Percentiles rank a stretch among this genome's conserved stretches.
Evolutionary conservation across 2,329 filamentous ascomycete genomes (phyloP).

Genomic region (Pezicula carpinea): DNA sequence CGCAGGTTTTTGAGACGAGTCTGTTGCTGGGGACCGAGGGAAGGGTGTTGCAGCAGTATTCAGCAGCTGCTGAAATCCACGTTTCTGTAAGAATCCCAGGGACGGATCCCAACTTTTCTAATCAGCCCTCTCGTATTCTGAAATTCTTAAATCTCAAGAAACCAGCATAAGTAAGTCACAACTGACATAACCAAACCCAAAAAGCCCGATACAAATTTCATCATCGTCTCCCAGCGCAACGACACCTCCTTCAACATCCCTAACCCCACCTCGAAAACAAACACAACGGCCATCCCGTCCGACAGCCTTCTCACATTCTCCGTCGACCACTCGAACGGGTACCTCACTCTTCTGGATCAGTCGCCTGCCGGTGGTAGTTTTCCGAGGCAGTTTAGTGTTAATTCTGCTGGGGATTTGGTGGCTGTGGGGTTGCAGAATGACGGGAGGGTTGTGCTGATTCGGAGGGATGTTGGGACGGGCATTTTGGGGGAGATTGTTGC

Average conservation of each 20-base stretch:
- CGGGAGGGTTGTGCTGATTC: neutral
- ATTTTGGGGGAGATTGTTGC: constrained; percentile 21
- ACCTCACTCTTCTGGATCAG: neutral
- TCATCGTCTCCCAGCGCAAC: too few relatives aligned
- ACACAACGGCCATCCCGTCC: neutral
- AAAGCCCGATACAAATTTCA: too few relatives aligned
- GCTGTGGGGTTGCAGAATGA: neutral
- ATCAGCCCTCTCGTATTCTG: too few relatives aligned
- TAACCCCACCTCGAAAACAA: neutral
- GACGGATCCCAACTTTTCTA: too few relatives aligned
- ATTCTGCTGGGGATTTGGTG: neutral
- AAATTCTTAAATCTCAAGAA: too few relatives aligned
- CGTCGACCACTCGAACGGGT: neutral
- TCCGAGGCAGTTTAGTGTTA: neutral
- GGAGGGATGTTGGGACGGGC: neutral
- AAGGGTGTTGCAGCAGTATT: too few relatives aligned
- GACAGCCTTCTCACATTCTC: constrained; percentile 1
- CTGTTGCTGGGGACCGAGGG: too few relatives aligned
- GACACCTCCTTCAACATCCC: neutral
- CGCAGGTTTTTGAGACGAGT: too few relatives aligned
- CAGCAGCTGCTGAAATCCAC: too few relatives aligned
- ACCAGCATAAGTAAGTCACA: too few relatives aligned
- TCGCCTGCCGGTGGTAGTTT: neutral
- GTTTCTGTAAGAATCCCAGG: too few relatives aligned
- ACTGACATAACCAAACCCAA: too few relatives aligned